phyloP scores from a whole-genome alignment of 768 basidiomycete species.

The Suillus subaureus region DNA sequence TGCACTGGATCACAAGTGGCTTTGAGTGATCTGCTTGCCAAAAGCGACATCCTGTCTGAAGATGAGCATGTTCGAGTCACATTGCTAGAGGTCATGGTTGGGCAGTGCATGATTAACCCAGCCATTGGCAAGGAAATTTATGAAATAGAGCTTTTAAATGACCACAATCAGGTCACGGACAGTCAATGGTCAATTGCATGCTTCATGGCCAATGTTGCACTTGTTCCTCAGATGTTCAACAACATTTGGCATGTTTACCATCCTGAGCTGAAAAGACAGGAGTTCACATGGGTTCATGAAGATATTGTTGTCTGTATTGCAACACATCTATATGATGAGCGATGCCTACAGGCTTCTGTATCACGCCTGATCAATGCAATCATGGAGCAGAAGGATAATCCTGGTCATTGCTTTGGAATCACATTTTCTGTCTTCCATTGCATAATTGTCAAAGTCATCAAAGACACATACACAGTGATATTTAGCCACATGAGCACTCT shows the following conservation, averaged over 20 bases:
- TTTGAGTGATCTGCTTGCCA: not conserved
- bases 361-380: slow-evolving; percentile 1
- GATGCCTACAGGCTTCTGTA: slow-evolving; percentile 3
- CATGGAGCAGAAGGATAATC: not conserved
- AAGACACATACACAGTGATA: not conserved
- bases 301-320: slow-evolving; percentile 4
- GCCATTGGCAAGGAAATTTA: not conserved
- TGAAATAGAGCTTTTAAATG: not conserved
- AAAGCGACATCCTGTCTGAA: not conserved
- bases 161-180: not conserved
- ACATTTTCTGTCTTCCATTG: slow-evolving; percentile 5
- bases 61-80: not conserved
- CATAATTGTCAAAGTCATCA: slow-evolving; percentile 1
- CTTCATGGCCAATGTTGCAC: not conserved
- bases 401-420: not conserved
- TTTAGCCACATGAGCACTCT: slow-evolving; percentile 6
- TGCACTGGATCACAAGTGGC: not conserved
- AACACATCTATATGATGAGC: slow-evolving; percentile 5
- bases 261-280: not conserved
- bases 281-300: slow-evolving; percentile 7
- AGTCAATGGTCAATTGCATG: not conserved
- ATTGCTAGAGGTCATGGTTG: not conserved
- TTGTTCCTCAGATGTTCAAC: not conserved
- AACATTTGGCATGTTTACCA: accelerated
- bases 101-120: not conserved